A percentile compares a stretch with the other conserved stretches of the same genome.
Evolutionary conservation across 2,329 filamentous ascomycete species (phyloP).

Genomic region (Hypoxylon rubiginosum): DNA sequence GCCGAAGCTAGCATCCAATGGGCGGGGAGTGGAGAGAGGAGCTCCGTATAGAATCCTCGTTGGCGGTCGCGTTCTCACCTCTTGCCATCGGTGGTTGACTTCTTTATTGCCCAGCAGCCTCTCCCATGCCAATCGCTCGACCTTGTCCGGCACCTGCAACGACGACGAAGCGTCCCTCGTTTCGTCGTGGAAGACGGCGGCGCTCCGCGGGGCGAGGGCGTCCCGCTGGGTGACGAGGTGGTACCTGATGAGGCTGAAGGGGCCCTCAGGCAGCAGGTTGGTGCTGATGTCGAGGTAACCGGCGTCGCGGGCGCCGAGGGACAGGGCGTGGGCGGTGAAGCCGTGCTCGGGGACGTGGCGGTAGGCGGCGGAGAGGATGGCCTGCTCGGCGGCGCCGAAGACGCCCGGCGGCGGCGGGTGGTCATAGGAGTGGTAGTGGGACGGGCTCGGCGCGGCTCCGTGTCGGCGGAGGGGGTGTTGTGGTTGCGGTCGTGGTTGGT

Average conservation of each 20-base stretch:
- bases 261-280: conserved; percentile 82
- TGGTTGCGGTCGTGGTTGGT: conserved; percentile 7
- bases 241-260: conserved; percentile 85
- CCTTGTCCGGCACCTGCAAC: conserved; percentile 72
- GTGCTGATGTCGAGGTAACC: conserved; percentile 90
- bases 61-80: too few relatives aligned
- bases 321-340: conserved; percentile 81
- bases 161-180: conserved; percentile 49
- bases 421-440: conserved; percentile 84
- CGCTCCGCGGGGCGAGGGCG: conserved; percentile 63
- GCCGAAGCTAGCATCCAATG: not conserved
- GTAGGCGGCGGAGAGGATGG: conserved; percentile 86
- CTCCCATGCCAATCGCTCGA: conserved; percentile 80
- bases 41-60: too few relatives aligned
- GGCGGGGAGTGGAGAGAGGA: not conserved
- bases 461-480: not conserved
- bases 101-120: conserved; percentile 80
- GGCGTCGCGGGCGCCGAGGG: conserved; percentile 83
- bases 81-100: conserved; percentile 85
- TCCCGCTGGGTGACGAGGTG: conserved; percentile 78
- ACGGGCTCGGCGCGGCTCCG: conserved; percentile 42
- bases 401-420: conserved; percentile 70
- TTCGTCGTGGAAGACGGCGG: conserved; percentile 55
- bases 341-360: conserved; percentile 83
- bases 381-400: conserved; percentile 77